Evolutionary conservation across 2,329 filamentous ascomycete genomes (phyloP).

Genomic region (Claviceps sp.): DNA sequence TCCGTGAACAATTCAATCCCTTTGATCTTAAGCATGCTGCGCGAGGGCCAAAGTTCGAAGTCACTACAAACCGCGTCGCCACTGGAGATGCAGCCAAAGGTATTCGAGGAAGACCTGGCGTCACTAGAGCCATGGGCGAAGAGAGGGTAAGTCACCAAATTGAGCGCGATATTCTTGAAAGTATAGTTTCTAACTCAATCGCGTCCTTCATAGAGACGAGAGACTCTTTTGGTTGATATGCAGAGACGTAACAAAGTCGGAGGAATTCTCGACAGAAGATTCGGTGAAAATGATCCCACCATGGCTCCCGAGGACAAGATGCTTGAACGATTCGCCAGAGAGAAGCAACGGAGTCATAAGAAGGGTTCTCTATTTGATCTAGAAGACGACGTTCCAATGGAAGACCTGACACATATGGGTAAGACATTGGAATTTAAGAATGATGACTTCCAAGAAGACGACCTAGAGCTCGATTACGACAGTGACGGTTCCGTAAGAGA

Average conservation of each 20-base stretch:
- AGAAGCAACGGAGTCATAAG: slow-evolving; percentile 69
- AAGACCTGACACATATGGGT: slow-evolving; percentile 70
- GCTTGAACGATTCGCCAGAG: slow-evolving; percentile 76
- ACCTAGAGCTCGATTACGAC: slow-evolving; percentile 49
- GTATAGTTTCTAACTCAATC: slow-evolving; percentile 7
- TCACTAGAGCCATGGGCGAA: slow-evolving; percentile 76
- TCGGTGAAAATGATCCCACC: slow-evolving; percentile 87
- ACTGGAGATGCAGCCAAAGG: slow-evolving; percentile 39
- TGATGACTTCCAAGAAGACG: slow-evolving; percentile 70
- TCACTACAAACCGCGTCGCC: slow-evolving; percentile 53
- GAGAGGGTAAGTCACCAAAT: slow-evolving; percentile 48
- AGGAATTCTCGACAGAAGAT: slow-evolving; percentile 81
- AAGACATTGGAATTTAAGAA: slow-evolving; percentile 54
- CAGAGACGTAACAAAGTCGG: slow-evolving; percentile 81
- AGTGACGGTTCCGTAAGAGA: slow-evolving; percentile 42
- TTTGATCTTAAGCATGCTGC: slow-evolving; percentile 82
- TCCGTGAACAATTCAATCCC: slow-evolving; percentile 94
- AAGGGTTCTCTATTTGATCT: slow-evolving; percentile 78
- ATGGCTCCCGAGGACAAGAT: slow-evolving; percentile 92
- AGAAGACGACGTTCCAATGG: slow-evolving; percentile 53
- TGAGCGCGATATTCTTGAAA: not conserved
- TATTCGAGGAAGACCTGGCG: slow-evolving; percentile 62
- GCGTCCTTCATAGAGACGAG: slow-evolving; percentile 42
- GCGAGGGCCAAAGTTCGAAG: slow-evolving; percentile 71
- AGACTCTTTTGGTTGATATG: slow-evolving; percentile 81